Evolutionary conservation across 1,284 basidiomycete genomes (phyloP), one percentile per base, ranked within the genome.

Genomic region (Cutaneotrichosporon mucoides): DNA sequence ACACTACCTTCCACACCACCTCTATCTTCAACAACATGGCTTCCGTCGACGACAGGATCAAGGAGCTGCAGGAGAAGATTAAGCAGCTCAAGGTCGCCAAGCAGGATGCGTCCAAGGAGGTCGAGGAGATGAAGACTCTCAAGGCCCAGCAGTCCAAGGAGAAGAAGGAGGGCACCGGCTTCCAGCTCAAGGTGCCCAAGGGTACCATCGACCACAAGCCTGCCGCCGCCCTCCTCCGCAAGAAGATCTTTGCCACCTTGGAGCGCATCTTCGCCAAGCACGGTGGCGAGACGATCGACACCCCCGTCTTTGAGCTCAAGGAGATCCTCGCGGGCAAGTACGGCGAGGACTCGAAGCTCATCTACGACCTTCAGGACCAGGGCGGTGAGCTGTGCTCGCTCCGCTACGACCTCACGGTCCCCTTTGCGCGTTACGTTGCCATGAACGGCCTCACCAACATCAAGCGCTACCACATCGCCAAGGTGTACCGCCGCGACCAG

Each of bases 351-450:
- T 86, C 88, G 51, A 99, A 99, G 79, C 87, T 99, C 70, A 99
- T 99, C 69, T 99, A 97, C 77, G 95, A 99, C 79, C 84, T 99
- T 55, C 87, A 89, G 82, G 96, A 99, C 78, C 96, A 99, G 77
- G 96, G 95, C n/a, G 95, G 96, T 33, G 96, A 99, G 78, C 85
- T 98, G 69, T 89, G 97, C 65, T 90, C 90, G 16, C 80, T 99
- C 66, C 83, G 95, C 59, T 99, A 99, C 74, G 95, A 99, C 76
- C 87, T 99, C 71, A 99, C 95, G 24, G 94, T 99, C 15, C 95
- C 95, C 5, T 88, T 99, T 56, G 95, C 95, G 12, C 82, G 95
- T 44, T 97, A 94, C 78, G 83, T 99, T 41, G 95, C 95, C 34
- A 98, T 98, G 92, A 88, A 88, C 68, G 88, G 90, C 24, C 85